These are phyloP conservation scores for Macrophomina tecta DNA, from an alignment of 2,329 filamentous ascomycete genomes.

Conservation along the genomic window DNA sequence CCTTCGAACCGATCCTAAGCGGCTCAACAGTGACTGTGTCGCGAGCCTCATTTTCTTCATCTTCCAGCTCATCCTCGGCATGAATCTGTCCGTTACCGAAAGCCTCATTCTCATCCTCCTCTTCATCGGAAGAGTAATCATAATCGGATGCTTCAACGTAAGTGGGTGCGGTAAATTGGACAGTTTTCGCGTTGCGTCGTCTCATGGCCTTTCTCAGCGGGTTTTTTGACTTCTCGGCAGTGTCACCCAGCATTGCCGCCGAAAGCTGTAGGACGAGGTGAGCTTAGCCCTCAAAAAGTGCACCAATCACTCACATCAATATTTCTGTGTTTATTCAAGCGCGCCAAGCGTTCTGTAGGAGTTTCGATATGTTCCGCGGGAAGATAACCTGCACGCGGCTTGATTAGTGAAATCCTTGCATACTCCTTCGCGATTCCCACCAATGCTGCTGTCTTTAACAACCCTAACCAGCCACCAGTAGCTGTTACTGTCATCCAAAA, in stretches of 20 bases:
- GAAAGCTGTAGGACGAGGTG: conserved; percentile 59
- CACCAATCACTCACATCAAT: conserved; percentile 74
- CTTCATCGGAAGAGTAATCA: conserved; percentile 81
- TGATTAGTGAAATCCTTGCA: neutral
- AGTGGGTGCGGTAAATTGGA: conserved; percentile 82
- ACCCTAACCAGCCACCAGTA: conserved; percentile 99
- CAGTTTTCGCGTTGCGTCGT: conserved; percentile 80
- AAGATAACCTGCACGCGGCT: conserved; percentile 74
- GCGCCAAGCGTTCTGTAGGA: conserved; percentile 89
- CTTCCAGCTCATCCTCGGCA: conserved; percentile 37
- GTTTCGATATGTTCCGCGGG: conserved; percentile 99
- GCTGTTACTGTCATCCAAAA: conserved; percentile 97
- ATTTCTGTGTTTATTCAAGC: conserved; percentile 96
- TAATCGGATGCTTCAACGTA: conserved; percentile 88
- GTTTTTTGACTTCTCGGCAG: conserved; percentile 80
- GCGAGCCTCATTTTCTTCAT: conserved; percentile 44
- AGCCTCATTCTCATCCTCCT: conserved; percentile 46
- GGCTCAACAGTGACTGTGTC: conserved; percentile 41
- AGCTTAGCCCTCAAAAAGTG: neutral
- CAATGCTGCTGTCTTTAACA: conserved; percentile 96
- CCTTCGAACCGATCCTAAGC: conserved; percentile 44
- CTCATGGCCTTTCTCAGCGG: conserved; percentile 84
- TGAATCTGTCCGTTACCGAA: conserved; percentile 45
- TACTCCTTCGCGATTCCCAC: conserved; percentile 49
- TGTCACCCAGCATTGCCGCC: conserved; percentile 73